Evolutionary conservation across 441 rosid genomes (phyloP).

Genomic region (Erodium texanum): DNA sequence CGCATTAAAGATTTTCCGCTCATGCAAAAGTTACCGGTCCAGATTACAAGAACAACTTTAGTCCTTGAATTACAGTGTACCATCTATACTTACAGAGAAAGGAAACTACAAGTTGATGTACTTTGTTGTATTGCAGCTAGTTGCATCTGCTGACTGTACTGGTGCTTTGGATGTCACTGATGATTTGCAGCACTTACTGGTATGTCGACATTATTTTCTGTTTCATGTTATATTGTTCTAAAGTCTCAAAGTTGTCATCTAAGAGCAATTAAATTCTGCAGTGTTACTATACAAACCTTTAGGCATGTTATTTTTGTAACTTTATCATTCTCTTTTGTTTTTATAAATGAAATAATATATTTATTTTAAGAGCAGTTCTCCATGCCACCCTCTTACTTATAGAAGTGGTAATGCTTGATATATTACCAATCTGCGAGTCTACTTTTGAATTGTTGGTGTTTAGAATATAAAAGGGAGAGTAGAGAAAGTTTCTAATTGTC

Average conservation of each 20-base stretch:
- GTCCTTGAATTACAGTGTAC: constrained; percentile 2
- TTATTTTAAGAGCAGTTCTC: background rate
- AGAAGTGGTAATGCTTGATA: background rate
- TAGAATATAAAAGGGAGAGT: background rate
- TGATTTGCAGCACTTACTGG: constrained; percentile 85
- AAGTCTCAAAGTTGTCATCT: too few relatives aligned
- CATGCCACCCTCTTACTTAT: background rate
- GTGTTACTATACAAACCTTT: background rate
- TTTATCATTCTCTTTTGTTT: background rate
- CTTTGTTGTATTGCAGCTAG: constrained; percentile 52
- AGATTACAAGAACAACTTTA: constrained; percentile 7
- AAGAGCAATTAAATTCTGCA: background rate
- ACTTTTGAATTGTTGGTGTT: background rate
- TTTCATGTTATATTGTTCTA: too few relatives aligned
- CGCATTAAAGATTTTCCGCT: background rate
- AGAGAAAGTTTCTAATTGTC: background rate
- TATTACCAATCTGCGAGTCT: background rate
- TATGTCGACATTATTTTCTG: constrained; percentile 20
- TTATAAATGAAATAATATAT: background rate
- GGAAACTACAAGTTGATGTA: constrained; percentile 9
- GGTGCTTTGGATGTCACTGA: constrained; percentile 92
- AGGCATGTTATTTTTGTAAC: background rate
- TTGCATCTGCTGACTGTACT: constrained; percentile 93
- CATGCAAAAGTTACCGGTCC: background rate
- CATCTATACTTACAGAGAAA: background rate